These are phyloP conservation scores for Trifolium repens DNA, from an alignment of 306 rosid species.

Conservation along the genomic window DNA sequence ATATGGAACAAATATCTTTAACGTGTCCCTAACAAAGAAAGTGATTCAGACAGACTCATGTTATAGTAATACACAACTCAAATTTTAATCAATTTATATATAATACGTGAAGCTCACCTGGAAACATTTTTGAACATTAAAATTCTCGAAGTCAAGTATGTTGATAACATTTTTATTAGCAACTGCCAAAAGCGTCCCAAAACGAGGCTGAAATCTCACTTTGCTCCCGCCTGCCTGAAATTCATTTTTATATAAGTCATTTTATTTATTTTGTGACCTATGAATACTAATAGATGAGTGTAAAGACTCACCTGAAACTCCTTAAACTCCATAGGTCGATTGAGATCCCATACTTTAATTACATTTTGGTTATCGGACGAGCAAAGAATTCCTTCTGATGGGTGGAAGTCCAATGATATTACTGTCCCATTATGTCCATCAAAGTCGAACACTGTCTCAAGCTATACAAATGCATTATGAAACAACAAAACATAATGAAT, in stretches of 20 bases:
- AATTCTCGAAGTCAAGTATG: neutral
- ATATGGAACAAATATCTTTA: neutral
- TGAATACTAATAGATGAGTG: neutral
- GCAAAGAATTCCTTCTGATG: too few species aligned
- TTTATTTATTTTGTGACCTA: neutral
- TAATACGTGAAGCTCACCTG: too few species aligned
- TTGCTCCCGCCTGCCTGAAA: neutral
- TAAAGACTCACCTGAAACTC: neutral
- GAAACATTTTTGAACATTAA: too few species aligned
- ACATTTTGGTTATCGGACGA: neutral
- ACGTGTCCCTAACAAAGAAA: neutral
- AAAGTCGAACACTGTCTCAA: too few species aligned
- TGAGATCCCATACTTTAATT: slow-evolving; percentile 7
- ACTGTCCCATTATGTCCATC: too few species aligned
- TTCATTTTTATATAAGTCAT: too few species aligned
- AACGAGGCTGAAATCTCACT: slow-evolving; percentile 1
- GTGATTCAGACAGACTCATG: too few species aligned
- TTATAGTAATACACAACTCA: too few species aligned
- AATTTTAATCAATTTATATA: too few species aligned
- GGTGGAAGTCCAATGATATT: too few species aligned
- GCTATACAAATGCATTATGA: too few species aligned
- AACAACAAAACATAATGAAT: too few species aligned
- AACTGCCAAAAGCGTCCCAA: neutral
- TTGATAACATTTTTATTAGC: neutral
- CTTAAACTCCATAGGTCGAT: neutral